These are phyloP conservation scores for Cytospora paraplurivora DNA, from an alignment of 2,329 filamentous ascomycete species.

Conservation along the genomic window DNA sequence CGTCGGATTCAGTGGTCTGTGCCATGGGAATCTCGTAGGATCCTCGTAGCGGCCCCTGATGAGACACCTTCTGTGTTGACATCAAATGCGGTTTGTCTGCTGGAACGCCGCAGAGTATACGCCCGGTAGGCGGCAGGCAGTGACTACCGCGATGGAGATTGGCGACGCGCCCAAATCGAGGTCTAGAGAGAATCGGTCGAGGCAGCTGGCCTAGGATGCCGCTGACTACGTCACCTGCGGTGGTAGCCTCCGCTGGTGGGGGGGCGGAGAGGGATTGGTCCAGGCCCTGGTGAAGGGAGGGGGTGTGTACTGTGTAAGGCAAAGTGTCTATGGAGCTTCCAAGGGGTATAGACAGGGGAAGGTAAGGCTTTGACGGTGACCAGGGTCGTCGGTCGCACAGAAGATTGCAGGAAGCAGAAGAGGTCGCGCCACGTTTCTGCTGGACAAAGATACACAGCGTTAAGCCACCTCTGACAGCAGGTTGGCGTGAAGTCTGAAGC, in stretches of 20 bases:
- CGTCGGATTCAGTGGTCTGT: constrained; percentile 6
- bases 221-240: constrained; percentile 22
- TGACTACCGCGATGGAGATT: constrained; percentile 5
- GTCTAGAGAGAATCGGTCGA: not conserved
- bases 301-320: not conserved
- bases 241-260: too few relatives aligned
- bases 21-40: constrained; percentile 25
- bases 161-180: constrained; percentile 16
- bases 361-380: not conserved
- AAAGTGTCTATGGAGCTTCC: not conserved
- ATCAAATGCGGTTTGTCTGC: constrained; percentile 6
- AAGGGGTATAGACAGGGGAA: not conserved
- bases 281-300: not conserved
- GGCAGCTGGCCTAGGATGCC: constrained; percentile 10
- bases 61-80: constrained; percentile 16
- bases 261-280: not conserved
- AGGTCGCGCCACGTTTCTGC: not conserved
- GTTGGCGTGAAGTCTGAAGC: not conserved
- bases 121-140: not conserved
- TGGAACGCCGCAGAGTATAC: not conserved
- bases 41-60: constrained; percentile 18
- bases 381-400: too few relatives aligned
- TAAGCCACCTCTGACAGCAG: constrained; percentile 22
- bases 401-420: not conserved
- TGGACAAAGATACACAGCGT: not conserved